These are phyloP conservation scores for Talaromyces borbonicus DNA, from an alignment of 495 filamentous ascomycete genomes.

Conservation along the genomic window DNA sequence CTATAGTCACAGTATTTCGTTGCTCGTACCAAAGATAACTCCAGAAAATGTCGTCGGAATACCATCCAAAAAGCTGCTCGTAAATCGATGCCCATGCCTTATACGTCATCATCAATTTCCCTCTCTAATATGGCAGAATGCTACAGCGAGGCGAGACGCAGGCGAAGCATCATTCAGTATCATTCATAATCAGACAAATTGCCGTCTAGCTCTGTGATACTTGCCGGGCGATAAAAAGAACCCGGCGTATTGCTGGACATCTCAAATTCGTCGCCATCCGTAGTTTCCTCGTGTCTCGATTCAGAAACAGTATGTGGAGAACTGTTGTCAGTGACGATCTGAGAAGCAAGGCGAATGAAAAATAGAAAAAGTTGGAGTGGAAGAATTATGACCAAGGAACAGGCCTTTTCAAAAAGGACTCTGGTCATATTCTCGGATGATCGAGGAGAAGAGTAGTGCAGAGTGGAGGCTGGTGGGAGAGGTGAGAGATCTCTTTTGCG, in stretches of 20 bases:
- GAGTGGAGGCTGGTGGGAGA: conserved; percentile 54
- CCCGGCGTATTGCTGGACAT: background rate
- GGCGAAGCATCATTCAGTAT: too few relatives aligned
- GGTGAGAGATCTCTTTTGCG: conserved; percentile 58
- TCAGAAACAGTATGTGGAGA: conserved; percentile 11
- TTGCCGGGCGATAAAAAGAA: too few relatives aligned
- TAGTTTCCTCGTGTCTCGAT: background rate
- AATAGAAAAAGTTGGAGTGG: conserved; percentile 64
- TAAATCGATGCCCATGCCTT: too few relatives aligned
- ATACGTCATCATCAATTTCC: too few relatives aligned
- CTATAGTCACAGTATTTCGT: background rate
- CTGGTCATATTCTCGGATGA: conserved; percentile 36
- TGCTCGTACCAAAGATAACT: background rate
- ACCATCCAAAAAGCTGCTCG: too few relatives aligned
- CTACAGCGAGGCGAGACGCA: too few relatives aligned
- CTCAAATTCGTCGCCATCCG: conserved; percentile 14
- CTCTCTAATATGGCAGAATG: too few relatives aligned
- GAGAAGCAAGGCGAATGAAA: conserved; percentile 70
- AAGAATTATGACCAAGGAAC: conserved; percentile 62
- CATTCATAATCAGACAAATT: too few relatives aligned
- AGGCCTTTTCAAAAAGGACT: conserved; percentile 63
- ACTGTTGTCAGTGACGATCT: conserved; percentile 50
- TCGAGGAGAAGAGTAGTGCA: conserved; percentile 43
- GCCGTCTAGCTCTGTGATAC: too few relatives aligned
- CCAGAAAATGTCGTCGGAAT: too few relatives aligned